Conservation (phyloP, 441 rosid genomes). For the Syzygium syzygioides region DNA sequence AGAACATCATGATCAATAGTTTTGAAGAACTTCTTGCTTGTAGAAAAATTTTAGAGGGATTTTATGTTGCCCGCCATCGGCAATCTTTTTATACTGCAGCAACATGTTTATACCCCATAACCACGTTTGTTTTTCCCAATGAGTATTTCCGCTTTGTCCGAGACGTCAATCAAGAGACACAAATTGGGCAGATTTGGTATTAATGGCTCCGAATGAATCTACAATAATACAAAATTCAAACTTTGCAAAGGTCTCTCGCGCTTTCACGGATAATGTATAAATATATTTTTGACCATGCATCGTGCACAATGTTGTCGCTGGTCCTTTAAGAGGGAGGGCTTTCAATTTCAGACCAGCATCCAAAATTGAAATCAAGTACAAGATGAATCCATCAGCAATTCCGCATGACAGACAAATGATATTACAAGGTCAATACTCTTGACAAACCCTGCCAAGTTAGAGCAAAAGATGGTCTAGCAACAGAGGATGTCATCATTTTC, state of each 20-base stretch:
- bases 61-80: too few species aligned
- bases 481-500: background rate
- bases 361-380: background rate
- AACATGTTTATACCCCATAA: too few species aligned
- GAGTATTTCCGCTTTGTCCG: background rate
- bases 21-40: background rate
- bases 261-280: too few species aligned
- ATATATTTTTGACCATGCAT: background rate
- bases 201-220: background rate
- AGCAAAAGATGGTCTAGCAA: background rate
- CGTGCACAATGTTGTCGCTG: background rate
- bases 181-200: background rate
- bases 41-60: background rate
- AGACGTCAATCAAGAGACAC: background rate
- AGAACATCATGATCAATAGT: background rate
- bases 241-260: background rate
- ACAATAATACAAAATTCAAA: background rate
- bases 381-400: background rate
- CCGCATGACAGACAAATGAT: background rate
- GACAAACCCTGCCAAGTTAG: too few species aligned
- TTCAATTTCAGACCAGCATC: background rate
- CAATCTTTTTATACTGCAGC: too few species aligned
- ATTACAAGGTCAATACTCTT: background rate
- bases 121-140: too few species aligned
- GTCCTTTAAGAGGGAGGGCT: background rate